Conservation (phyloP, 371 early-diverging fungal species). For the Saksenaea oblongispora region DNA sequence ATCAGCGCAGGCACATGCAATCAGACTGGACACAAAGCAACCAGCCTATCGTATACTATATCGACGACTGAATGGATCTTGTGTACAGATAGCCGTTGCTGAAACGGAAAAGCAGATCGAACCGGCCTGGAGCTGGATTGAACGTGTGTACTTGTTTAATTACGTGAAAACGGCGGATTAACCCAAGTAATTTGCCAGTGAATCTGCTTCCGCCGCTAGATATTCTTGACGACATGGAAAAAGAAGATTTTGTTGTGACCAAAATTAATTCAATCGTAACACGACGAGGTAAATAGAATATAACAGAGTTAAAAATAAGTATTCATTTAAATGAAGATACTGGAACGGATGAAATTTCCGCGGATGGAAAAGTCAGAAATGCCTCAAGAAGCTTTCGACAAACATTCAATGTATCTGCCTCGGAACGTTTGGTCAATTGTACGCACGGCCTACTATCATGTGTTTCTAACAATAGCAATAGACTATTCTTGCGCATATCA, state of each 20-base stretch:
- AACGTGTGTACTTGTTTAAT: conserved; percentile 41
- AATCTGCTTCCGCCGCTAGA: conserved; percentile 69
- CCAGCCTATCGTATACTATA: conserved; percentile 89
- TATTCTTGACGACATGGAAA: conserved; percentile 80
- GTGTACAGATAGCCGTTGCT: conserved; percentile 68
- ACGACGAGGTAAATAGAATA: conserved; percentile 64
- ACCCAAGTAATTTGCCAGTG: conserved; percentile 33
- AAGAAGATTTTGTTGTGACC: conserved; percentile 82
- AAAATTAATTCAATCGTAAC: conserved; percentile 90
- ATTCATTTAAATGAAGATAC: conserved; percentile 46
- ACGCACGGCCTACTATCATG: conserved; percentile 13
- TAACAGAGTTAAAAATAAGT: background rate
- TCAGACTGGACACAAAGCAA: conserved; percentile 89
- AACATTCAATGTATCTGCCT: conserved; percentile 79
- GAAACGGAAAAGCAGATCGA: conserved; percentile 83
- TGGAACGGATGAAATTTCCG: conserved; percentile 76
- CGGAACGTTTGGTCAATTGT: conserved; percentile 91
- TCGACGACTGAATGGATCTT: conserved; percentile 54
- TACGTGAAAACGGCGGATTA: background rate
- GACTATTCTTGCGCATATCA: conserved; percentile 93
- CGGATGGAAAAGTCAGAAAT: conserved; percentile 83
- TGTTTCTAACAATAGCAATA: conserved; percentile 27
- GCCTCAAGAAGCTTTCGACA: conserved; percentile 92
- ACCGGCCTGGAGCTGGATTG: conserved; percentile 89
- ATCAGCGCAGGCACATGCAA: conserved; percentile 1